Evolutionary conservation across 345 rosid species (phyloP).

Genomic region (Hibiscus mutabilis): DNA sequence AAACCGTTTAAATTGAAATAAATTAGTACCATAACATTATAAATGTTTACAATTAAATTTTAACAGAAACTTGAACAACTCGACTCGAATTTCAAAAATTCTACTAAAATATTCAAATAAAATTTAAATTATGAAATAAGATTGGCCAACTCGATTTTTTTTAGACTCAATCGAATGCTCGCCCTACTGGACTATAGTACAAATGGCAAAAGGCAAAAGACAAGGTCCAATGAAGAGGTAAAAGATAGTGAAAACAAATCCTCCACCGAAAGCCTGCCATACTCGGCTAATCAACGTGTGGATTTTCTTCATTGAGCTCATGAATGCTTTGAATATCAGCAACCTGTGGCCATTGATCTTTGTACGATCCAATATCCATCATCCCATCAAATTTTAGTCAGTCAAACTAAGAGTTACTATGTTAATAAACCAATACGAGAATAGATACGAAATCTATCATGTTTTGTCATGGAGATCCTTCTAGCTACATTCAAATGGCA

Average conservation of each 20-base stretch:
- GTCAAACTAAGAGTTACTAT: not conserved
- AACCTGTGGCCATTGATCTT: not conserved
- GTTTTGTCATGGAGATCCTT: constrained; percentile 6
- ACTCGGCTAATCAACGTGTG: not conserved
- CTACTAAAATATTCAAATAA: too few relatives aligned
- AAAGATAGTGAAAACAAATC: not conserved
- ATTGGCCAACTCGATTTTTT: too few relatives aligned
- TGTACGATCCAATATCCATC: not conserved
- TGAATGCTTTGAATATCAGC: constrained; percentile 1
- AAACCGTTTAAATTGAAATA: too few relatives aligned
- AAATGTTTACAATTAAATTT: too few relatives aligned
- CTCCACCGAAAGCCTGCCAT: not conserved
- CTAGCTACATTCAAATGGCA: constrained; percentile 4
- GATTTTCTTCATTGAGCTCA: not conserved
- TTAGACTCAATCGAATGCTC: too few relatives aligned
- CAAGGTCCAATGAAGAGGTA: not conserved
- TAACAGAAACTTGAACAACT: too few relatives aligned
- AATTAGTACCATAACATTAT: too few relatives aligned
- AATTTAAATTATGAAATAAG: too few relatives aligned
- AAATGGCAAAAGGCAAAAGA: not conserved
- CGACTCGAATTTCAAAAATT: too few relatives aligned
- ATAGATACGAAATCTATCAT: constrained; percentile 2
- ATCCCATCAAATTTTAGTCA: not conserved
- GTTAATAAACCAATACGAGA: not conserved
- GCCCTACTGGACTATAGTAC: not conserved